Conservation (phyloP, 1,139 yeast genomes). For the Debaryomyces subglobosus region DNA sequence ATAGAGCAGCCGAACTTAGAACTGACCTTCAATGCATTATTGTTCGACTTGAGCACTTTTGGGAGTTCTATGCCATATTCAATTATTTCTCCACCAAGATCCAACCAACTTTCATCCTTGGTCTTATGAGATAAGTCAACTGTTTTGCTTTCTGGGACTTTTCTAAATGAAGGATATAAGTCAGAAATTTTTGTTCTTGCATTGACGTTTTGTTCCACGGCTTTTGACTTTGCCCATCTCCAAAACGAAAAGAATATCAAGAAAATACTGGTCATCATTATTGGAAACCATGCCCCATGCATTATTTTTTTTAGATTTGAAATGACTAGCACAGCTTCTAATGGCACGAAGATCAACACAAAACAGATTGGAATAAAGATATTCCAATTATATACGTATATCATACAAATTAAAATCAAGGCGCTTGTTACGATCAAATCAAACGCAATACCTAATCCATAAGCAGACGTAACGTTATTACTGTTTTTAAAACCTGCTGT, state of each 20-base stretch:
- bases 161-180: conserved; percentile 28
- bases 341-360: conserved; percentile 44
- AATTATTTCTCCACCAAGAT: conserved; percentile 1
- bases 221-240: conserved; percentile 50
- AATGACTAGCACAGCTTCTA: conserved; percentile 48
- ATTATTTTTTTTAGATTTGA: conserved; percentile 54
- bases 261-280: conserved; percentile 41
- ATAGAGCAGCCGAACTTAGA: conserved; percentile 25
- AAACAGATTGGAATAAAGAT: conserved; percentile 37
- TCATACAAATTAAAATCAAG: conserved; percentile 47
- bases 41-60: not conserved
- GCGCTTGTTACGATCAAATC: conserved; percentile 56
- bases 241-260: conserved; percentile 41
- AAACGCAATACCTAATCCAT: conserved; percentile 59
- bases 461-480: conserved; percentile 58
- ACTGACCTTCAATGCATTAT: conserved; percentile 15
- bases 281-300: conserved; percentile 64
- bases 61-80: conserved; percentile 4
- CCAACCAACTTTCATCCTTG: conserved; percentile 9
- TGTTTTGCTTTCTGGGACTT: conserved; percentile 17
- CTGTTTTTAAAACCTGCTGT: conserved; percentile 56
- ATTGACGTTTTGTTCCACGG: conserved; percentile 39
- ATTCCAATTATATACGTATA: conserved; percentile 47
- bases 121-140: conserved; percentile 23
- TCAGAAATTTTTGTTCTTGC: conserved; percentile 33